Evolutionary conservation across 1,139 yeast genomes (phyloP).

Genomic region (Pichia sp.): DNA sequence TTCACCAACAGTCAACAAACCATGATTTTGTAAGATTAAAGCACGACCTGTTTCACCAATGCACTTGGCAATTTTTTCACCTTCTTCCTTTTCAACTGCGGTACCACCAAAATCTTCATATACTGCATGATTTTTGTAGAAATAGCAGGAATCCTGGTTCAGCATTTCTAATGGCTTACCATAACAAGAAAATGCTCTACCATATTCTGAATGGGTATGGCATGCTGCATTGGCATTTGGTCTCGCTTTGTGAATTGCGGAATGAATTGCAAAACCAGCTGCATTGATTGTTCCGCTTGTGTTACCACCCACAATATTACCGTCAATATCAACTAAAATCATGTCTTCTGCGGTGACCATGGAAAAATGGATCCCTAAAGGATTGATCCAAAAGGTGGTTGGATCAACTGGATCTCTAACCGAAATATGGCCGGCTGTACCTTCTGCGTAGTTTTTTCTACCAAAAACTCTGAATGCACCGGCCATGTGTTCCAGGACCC

Average conservation of each 20-base stretch:
- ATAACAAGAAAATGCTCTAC: constrained; percentile 64
- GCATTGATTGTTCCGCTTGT: constrained; percentile 47
- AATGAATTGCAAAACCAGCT: constrained; percentile 73
- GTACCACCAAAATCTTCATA: constrained; percentile 73
- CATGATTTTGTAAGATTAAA: constrained; percentile 65
- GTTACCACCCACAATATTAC: constrained; percentile 9
- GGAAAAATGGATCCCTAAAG: constrained; percentile 61
- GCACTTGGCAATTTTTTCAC: constrained; percentile 53
- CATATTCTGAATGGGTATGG: constrained; percentile 65
- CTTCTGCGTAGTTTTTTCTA: constrained; percentile 59
- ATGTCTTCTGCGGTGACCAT: constrained; percentile 59
- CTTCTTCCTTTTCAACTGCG: constrained; percentile 30
- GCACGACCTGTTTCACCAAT: constrained; percentile 53
- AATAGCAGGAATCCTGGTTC: constrained; percentile 64
- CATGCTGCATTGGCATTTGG: constrained; percentile 79
- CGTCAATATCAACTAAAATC: constrained; percentile 58
- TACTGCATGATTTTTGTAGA: constrained; percentile 57
- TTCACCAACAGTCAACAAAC: constrained; percentile 61
- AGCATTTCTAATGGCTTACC: constrained; percentile 67
- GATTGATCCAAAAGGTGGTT: constrained; percentile 68
- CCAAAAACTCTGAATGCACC: constrained; percentile 72
- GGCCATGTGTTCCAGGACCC: constrained; percentile 66
- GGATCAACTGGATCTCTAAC: constrained; percentile 65
- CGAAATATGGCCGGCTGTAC: constrained; percentile 72
- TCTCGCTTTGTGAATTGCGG: constrained; percentile 62